Evolutionary conservation across 1,284 basidiomycete genomes (phyloP).

Genomic region (Ustilago loliicola): DNA sequence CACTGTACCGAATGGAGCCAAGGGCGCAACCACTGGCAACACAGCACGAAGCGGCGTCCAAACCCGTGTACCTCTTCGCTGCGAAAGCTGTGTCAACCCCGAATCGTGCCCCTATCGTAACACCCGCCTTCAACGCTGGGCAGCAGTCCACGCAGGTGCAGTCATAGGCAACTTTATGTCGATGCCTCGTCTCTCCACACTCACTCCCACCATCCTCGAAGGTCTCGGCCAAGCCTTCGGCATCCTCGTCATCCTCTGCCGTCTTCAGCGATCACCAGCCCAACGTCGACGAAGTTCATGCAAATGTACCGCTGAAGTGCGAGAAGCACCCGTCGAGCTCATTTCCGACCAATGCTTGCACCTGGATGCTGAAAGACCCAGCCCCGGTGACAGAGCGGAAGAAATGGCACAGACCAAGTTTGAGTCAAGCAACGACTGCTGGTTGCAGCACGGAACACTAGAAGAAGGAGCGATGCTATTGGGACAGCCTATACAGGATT

Average conservation of each 20-base stretch:
- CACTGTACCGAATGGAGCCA: background rate
- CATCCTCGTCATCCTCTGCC: constrained; percentile 45
- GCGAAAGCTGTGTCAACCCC: constrained; percentile 38
- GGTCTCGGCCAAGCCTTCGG: constrained; percentile 45
- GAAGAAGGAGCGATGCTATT: constrained; percentile 43
- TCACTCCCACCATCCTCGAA: constrained; percentile 45
- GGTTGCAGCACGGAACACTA: constrained; percentile 46
- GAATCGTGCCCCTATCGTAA: constrained; percentile 39
- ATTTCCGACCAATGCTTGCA: constrained; percentile 46
- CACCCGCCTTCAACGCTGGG: constrained; percentile 37
- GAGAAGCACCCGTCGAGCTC: constrained; percentile 32
- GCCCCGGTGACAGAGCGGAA: background rate
- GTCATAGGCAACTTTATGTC: constrained; percentile 49
- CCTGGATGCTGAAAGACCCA: constrained; percentile 36
- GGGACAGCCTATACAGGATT: constrained; percentile 45
- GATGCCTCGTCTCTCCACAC: constrained; percentile 44
- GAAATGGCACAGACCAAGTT: constrained; percentile 17
- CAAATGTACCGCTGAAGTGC: constrained; percentile 24
- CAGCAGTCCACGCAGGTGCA: constrained; percentile 42
- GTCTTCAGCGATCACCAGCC: constrained; percentile 10
- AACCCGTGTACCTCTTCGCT: constrained; percentile 26
- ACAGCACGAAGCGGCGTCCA: constrained; percentile 1
- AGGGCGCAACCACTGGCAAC: background rate
- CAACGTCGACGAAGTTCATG: constrained; percentile 25
- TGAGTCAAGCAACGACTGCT: constrained; percentile 30